A percentile compares a stretch with the other conserved stretches of the same genome.
Evolutionary conservation across 2,329 filamentous ascomycete genomes (phyloP).

Genomic region (Trichoderma sp.): DNA sequence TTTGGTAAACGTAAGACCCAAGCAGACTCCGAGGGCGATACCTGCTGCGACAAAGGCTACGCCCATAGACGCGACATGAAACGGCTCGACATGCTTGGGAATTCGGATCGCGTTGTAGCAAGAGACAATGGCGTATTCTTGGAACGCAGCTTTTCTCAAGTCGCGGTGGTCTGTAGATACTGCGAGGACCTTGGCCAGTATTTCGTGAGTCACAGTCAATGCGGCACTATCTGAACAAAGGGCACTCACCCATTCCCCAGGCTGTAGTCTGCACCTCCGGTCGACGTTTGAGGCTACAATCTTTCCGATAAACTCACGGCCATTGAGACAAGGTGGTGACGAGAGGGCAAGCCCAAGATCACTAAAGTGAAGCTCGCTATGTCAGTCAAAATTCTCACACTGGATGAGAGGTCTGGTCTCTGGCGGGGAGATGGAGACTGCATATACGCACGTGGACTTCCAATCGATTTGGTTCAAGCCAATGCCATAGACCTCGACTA

Average conservation of each 20-base stretch:
- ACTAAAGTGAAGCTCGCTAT: background rate
- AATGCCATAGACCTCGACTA: slow-evolving; percentile 23
- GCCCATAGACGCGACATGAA: slow-evolving; percentile 21
- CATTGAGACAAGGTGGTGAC: slow-evolving; percentile 1
- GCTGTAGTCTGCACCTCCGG: slow-evolving; percentile 9
- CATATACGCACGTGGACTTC: slow-evolving; percentile 8
- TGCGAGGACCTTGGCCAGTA: slow-evolving; percentile 14
- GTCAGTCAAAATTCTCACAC: background rate
- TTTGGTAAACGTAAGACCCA: slow-evolving; percentile 18
- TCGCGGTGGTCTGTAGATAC: slow-evolving; percentile 24
- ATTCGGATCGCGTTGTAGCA: slow-evolving; percentile 27
- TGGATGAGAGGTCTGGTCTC: background rate
- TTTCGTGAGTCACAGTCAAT: background rate
- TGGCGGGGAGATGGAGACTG: background rate
- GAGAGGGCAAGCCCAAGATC: slow-evolving; percentile 9
- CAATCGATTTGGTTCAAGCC: slow-evolving; percentile 23
- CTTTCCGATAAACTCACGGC: slow-evolving; percentile 25
- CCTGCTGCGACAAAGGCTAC: slow-evolving; percentile 23
- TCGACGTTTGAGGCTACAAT: slow-evolving; percentile 25
- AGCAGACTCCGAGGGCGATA: slow-evolving; percentile 20
- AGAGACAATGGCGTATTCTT: slow-evolving; percentile 25
- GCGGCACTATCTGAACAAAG: background rate
- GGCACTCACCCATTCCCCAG: slow-evolving; percentile 23
- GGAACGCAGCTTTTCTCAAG: slow-evolving; percentile 21
- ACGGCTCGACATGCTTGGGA: slow-evolving; percentile 23